Evolutionary conservation across 352 stramenopile genomes (phyloP), one percentile per base, ranked within the genome.

Genomic region (Pythium coloratum): DNA sequence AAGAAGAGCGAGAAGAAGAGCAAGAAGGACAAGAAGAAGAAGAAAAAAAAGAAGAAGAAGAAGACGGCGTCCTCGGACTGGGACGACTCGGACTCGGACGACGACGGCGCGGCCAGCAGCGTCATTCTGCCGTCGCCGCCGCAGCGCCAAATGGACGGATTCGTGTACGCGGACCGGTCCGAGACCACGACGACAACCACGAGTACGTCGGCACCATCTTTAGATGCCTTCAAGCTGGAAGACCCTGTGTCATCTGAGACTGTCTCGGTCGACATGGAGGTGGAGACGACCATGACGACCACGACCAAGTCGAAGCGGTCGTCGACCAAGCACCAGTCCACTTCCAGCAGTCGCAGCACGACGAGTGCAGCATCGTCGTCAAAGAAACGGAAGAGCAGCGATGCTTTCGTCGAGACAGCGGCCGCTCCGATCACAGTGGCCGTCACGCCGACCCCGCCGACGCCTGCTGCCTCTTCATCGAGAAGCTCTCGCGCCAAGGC

Each of bases 1-100:
- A 65, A 59, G 40, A 59, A 51, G 56, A 49, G 51, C 38, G 64
- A 75, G 10, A 69, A 73, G 57, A 65, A 70, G 44, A 69, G 67
- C 33, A 90, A 86, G 67, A 90, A 85, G 69, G 71, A 88, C 55
- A 80, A 79, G 67, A 82, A 80, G 71, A 79, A 78, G 50, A 78
- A 82, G 50, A 78, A 81, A 33, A 77, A 84, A 46, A 88, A 87
- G 36, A 80, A 68, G 62, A 77, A 76, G 64, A 87, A 81, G 64
- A 82, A 86, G 64, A 80, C 74, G 53, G 9, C 55, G 36, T 55
- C 62, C 12, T 59, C 54, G 10, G 81, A 84, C 46, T 63, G 64
- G 26, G 78, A 88, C 6, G 76, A 78, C 24, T 83, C 76, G 40
- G 81, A 90, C n/a, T 80, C 73, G 47, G 83, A 91, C 57, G 74